phyloP scores from a whole-genome alignment of 2,329 filamentous ascomycete genomes.

The Colletotrichum lini region DNA sequence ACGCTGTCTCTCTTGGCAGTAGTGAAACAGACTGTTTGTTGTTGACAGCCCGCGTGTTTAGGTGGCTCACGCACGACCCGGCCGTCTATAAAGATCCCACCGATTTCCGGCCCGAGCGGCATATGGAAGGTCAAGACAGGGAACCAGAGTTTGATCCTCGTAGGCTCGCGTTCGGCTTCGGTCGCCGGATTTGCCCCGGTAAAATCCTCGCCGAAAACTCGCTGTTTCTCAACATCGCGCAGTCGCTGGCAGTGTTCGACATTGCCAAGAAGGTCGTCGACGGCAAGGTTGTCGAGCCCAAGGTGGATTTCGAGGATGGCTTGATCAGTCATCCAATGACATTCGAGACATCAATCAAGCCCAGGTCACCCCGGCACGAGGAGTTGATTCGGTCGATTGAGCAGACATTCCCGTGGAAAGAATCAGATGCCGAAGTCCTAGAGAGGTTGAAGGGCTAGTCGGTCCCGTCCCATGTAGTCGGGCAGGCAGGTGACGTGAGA shows the following conservation, averaged over 20 bases:
- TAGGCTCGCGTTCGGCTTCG: constrained; percentile 41
- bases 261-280: not conserved
- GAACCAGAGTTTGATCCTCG: constrained; percentile 1
- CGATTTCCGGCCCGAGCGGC: constrained; percentile 9
- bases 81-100: constrained; percentile 69
- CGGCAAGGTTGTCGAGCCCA: not conserved
- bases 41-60: not conserved
- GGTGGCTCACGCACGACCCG: constrained; percentile 67
- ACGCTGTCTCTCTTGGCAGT: too few relatives aligned
- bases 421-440: not conserved
- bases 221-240: constrained; percentile 51
- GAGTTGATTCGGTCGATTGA: constrained; percentile 21
- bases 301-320: not conserved
- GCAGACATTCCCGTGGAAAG: constrained; percentile 5
- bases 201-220: constrained; percentile 41
- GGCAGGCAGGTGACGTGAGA: too few relatives aligned
- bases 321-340: constrained; percentile 6
- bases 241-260: constrained; percentile 56
- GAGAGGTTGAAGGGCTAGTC: not conserved
- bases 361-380: not conserved
- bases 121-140: not conserved
- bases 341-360: constrained; percentile 17
- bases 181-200: constrained; percentile 44
- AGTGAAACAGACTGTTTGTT: not conserved
- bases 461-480: too few relatives aligned